phyloP scores from a whole-genome alignment of 2,329 filamentous ascomycete genomes.

The Colletotrichum sp. region DNA sequence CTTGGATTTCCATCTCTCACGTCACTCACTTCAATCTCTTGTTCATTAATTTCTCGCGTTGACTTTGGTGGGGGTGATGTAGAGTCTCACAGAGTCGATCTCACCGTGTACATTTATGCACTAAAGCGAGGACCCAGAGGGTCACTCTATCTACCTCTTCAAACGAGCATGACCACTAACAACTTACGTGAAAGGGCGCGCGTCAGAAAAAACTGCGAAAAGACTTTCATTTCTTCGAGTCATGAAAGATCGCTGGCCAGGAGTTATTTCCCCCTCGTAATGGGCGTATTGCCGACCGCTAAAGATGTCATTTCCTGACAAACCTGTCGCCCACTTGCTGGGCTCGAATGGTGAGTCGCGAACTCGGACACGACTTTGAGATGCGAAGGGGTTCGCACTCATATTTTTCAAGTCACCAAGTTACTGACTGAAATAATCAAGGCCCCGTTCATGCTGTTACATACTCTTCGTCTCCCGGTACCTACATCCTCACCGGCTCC shows the following conservation, averaged over 20 bases:
- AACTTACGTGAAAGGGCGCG: neutral
- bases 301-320: conserved; percentile 51
- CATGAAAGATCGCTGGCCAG: neutral
- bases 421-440: conserved; percentile 30
- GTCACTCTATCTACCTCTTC: neutral
- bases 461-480: conserved; percentile 75
- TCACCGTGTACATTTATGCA: conserved; percentile 2
- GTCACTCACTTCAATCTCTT: neutral
- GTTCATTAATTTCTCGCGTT: neutral
- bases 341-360: conserved; percentile 60
- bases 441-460: conserved; percentile 75
- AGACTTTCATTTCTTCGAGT: neutral
- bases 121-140: conserved; percentile 1
- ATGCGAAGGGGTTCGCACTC: neutral
- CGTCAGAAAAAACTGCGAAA: neutral
- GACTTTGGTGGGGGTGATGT: neutral
- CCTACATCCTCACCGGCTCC: conserved; percentile 84
- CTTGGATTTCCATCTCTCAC: neutral
- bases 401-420: neutral
- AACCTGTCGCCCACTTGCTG: conserved; percentile 59
- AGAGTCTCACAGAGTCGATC: neutral
- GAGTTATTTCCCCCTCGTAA: neutral
- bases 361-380: neutral
- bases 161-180: neutral
- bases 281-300: conserved; percentile 5